phyloP scores from a whole-genome alignment of 208 protist species.

The Trypanosoma theileri region DNA sequence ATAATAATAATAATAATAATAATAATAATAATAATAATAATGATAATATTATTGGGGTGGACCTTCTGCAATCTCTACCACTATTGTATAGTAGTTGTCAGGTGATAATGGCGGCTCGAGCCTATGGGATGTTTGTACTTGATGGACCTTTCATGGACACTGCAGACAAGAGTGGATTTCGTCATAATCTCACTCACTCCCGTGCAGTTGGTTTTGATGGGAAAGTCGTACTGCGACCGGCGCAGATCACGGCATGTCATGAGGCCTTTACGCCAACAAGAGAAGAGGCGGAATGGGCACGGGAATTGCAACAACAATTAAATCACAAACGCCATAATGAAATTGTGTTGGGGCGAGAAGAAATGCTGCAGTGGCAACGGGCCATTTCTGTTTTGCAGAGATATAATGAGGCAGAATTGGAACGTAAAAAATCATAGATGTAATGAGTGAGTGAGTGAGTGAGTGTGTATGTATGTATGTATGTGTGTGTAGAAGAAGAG shows the following conservation, averaged over 20 bases:
- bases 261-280: slow-evolving; percentile 52
- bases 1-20: neutral
- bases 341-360: slow-evolving; percentile 29
- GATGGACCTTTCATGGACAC: slow-evolving; percentile 79
- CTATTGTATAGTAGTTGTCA: slow-evolving; percentile 51
- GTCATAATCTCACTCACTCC: slow-evolving; percentile 43
- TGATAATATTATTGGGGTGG: slow-evolving; percentile 5
- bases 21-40: neutral
- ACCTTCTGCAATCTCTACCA: slow-evolving; percentile 37
- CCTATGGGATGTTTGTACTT: slow-evolving; percentile 65
- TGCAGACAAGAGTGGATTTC: slow-evolving; percentile 67
- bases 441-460: too few species aligned
- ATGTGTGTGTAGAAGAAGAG: neutral
- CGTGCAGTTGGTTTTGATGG: slow-evolving; percentile 80
- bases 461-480: too few species aligned
- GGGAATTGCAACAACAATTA: slow-evolving; percentile 27
- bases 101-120: slow-evolving; percentile 65
- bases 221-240: slow-evolving; percentile 70
- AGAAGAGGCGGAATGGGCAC: slow-evolving; percentile 68
- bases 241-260: slow-evolving; percentile 70
- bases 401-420: slow-evolving; percentile 10
- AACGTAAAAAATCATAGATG: neutral
- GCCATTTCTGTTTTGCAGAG: slow-evolving; percentile 18
- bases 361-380: slow-evolving; percentile 33
- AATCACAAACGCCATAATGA: slow-evolving; percentile 25